These are phyloP conservation scores for Penicillium brevicompactum DNA, from an alignment of 2,329 filamentous ascomycete species.

Conservation along the genomic window DNA sequence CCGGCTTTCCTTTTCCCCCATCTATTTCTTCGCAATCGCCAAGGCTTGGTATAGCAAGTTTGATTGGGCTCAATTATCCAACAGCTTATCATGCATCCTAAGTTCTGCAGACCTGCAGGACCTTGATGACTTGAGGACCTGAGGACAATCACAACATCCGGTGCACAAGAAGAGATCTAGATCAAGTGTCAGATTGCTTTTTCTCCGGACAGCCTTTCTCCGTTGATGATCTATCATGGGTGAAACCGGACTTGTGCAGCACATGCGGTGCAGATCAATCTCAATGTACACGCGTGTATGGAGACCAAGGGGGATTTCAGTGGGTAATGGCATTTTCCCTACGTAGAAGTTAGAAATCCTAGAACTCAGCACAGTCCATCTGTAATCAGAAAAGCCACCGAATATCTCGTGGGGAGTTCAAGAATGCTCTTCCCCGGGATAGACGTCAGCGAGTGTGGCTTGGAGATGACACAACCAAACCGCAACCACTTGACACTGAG, in stretches of 20 bases:
- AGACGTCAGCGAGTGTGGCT: slow-evolving; percentile 6
- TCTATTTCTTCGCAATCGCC: not conserved
- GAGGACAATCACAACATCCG: not conserved
- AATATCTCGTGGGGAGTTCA: not conserved
- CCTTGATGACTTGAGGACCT: not conserved
- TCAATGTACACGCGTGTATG: slow-evolving; percentile 16
- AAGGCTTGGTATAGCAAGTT: slow-evolving; percentile 3
- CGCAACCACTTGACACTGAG: not conserved
- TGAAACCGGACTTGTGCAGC: slow-evolving; percentile 5
- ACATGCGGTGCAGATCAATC: slow-evolving; percentile 20
- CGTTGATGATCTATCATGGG: not conserved
- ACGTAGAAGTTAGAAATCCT: slow-evolving; percentile 4
- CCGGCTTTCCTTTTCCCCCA: not conserved
- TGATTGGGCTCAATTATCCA: slow-evolving; percentile 8
- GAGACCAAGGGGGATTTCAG: slow-evolving; percentile 8
- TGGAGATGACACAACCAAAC: not conserved
- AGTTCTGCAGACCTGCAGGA: slow-evolving; percentile 7
- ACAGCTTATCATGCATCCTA: slow-evolving; percentile 12
- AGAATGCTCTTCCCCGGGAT: not conserved
- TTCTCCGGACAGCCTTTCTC: not conserved
- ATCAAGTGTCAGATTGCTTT: not conserved
- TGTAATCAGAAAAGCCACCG: not conserved
- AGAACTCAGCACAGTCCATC: not conserved
- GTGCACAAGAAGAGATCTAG: not conserved
- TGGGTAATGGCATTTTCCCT: slow-evolving; percentile 14